Evolutionary conservation across 2,329 filamentous ascomycete species (phyloP), one percentile per base, ranked within the genome.

Genomic region (Alternaria gaisen): DNA sequence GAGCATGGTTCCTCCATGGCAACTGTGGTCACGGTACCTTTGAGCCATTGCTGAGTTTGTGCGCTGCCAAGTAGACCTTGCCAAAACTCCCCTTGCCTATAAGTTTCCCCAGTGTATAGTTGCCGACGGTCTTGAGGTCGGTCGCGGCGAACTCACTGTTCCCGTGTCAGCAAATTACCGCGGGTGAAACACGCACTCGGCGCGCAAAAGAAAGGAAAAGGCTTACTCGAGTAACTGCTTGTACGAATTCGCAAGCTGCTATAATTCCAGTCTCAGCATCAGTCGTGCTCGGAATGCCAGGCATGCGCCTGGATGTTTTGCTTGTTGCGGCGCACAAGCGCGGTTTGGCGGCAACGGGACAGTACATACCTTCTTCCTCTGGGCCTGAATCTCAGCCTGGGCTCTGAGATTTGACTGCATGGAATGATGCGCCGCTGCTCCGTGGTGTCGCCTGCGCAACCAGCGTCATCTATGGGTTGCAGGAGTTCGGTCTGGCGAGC

Each of bases 71-170:
- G 80, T 99, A 99, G 73, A 99, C 95, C 82, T 97, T 98, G 73
- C 95, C 95, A 80, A 99, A 99, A 66, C 94, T 97, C 59, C 95
- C 95, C 78, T 98, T 99, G 69, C 95, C 95, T 77, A 99, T 97
- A 60, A 99, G 84, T 61, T 90, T 90, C 46, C 95, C 95, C 58
- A 99, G 86, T 36, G 90, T 90, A 80, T 99, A 99, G 82, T 97
- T 98, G 70, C 95, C 95, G 63, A 99, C 95, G 56, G 90, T 92
- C 74, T 91, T 90, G 69, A 99, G 88, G 68, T 99, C 94, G 77
- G 91, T 91, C 71, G 92, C 93, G 62, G 92, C 90, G 83, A 99
- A 99, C 82, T 98, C 94, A 83, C 93, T 97, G 79, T 60, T 56
- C 68, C 58, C 61, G 22, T 60, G 43, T 74, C 62, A 73, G 68